Percentiles rank a stretch among this genome's conserved stretches.
phyloP scores from a whole-genome alignment of 2,329 filamentous ascomycete genomes.

The Verticillium albo-atrum region DNA sequence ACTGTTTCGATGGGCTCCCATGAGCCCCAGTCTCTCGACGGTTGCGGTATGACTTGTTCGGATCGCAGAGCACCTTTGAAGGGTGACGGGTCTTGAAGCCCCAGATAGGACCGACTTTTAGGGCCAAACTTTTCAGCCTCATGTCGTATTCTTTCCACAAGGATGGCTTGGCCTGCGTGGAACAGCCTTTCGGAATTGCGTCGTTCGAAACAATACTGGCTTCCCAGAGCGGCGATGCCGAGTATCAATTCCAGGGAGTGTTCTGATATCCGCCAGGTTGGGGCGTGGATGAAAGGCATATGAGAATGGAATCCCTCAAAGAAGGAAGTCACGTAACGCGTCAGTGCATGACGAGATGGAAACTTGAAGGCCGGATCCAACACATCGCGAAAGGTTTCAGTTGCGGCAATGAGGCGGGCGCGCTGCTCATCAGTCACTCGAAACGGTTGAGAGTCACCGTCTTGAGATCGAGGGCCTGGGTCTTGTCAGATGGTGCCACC shows the following conservation, averaged over 20 bases:
- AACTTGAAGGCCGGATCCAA: constrained; percentile 23
- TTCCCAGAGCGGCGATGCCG: constrained; percentile 26
- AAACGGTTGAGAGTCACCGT: constrained; percentile 14
- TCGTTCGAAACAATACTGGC: constrained; percentile 33
- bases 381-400: constrained; percentile 22
- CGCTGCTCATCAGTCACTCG: constrained; percentile 28
- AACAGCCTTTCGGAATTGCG: constrained; percentile 28
- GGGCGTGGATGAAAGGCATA: constrained; percentile 31
- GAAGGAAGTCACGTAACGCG: constrained; percentile 28
- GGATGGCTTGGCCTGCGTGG: constrained; percentile 23
- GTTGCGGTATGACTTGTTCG: background rate
- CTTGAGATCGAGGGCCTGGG: constrained; percentile 11
- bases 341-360: constrained; percentile 30
- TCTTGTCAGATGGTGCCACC: background rate
- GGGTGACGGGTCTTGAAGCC: constrained; percentile 6
- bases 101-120: constrained; percentile 19
- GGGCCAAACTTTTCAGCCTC: constrained; percentile 17
- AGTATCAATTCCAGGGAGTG: constrained; percentile 26
- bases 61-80: constrained; percentile 2
- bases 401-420: constrained; percentile 15
- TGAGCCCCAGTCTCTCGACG: constrained; percentile 7
- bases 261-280: constrained; percentile 25
- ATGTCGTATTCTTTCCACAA: constrained; percentile 22
- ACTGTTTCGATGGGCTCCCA: constrained; percentile 28
- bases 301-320: constrained; percentile 32